phyloP scores from a whole-genome alignment of 768 basidiomycete species.

The Termitomyces sp. region DNA sequence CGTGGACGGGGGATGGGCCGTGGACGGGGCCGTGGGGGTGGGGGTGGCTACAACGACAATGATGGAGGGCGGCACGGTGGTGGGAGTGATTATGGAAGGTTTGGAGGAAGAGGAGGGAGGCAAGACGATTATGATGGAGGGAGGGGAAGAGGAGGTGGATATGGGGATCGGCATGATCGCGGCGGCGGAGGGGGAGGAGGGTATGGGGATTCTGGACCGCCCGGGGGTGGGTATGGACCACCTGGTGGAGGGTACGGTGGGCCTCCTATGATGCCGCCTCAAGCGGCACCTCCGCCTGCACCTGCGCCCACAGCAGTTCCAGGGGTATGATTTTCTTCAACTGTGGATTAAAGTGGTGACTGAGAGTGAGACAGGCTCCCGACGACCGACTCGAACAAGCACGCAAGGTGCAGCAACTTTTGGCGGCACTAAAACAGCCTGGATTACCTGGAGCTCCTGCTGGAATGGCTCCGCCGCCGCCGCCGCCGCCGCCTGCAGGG shows the following conservation, averaged over 20 bases:
- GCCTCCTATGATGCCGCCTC: slow-evolving; percentile 8
- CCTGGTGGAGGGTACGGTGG: slow-evolving; percentile 21
- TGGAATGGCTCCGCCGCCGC: slow-evolving; percentile 27
- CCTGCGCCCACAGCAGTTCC: slow-evolving; percentile 16
- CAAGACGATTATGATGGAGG: slow-evolving; percentile 35
- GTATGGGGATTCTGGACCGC: slow-evolving; percentile 15
- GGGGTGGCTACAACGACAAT: slow-evolving; percentile 37
- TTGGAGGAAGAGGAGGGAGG: slow-evolving; percentile 35
- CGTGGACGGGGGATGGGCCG: slow-evolving; percentile 33
- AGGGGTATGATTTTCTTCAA: slow-evolving; percentile 4
- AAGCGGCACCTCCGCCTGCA: slow-evolving; percentile 24
- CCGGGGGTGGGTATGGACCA: slow-evolving; percentile 25
- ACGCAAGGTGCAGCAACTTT: slow-evolving; percentile 77
- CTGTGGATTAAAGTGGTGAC: not conserved
- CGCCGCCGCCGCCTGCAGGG: slow-evolving; percentile 17
- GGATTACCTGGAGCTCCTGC: slow-evolving; percentile 30
- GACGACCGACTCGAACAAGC: slow-evolving; percentile 89
- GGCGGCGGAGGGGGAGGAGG: slow-evolving; percentile 19
- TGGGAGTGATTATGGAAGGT: slow-evolving; percentile 38
- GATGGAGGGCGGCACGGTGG: slow-evolving; percentile 40
- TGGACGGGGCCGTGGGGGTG: slow-evolving; percentile 26
- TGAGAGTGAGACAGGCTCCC: slow-evolving; percentile 29
- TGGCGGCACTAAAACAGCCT: slow-evolving; percentile 78
- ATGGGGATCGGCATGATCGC: slow-evolving; percentile 15
- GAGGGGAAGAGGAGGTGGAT: slow-evolving; percentile 32